Evolutionary conservation across 495 filamentous ascomycete species (phyloP).

Genomic region (Trypethelium eluteriae): DNA sequence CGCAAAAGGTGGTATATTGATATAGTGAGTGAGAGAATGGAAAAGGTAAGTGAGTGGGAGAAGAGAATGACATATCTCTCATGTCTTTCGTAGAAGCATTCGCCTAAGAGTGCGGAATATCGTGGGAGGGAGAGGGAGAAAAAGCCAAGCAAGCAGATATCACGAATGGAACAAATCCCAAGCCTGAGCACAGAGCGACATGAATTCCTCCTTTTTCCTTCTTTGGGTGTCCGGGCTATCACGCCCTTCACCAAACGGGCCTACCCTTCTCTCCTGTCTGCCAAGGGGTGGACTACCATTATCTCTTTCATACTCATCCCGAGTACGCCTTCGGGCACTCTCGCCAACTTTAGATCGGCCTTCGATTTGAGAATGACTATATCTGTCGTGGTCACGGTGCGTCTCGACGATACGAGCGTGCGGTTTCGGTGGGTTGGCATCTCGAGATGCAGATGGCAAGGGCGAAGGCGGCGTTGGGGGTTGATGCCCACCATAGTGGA

Average conservation of each 20-base stretch:
- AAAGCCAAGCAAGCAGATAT: not conserved
- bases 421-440: not conserved
- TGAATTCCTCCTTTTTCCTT: conserved; percentile 91
- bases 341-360: not conserved
- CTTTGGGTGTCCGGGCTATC: conserved; percentile 77
- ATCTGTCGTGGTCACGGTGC: not conserved
- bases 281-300: conserved; percentile 57
- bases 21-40: not conserved
- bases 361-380: not conserved
- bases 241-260: conserved; percentile 67
- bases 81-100: not conserved
- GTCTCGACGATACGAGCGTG: not conserved
- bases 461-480: conserved; percentile 92
- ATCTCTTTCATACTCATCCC: conserved; percentile 86
- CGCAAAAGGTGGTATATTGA: conserved; percentile 8
- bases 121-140: not conserved
- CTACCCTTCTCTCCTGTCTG: conserved; percentile 47
- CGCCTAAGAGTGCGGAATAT: not conserved
- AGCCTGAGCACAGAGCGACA: conserved; percentile 74
- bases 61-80: not conserved
- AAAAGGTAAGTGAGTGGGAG: not conserved
- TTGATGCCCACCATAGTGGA: conserved; percentile 86
- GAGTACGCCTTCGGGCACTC: conserved; percentile 43
- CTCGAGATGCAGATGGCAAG: conserved; percentile 31
- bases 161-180: conserved; percentile 97